Conservation (phyloP, 2,329 filamentous ascomycete genomes). For the Alternaria sp. region DNA sequence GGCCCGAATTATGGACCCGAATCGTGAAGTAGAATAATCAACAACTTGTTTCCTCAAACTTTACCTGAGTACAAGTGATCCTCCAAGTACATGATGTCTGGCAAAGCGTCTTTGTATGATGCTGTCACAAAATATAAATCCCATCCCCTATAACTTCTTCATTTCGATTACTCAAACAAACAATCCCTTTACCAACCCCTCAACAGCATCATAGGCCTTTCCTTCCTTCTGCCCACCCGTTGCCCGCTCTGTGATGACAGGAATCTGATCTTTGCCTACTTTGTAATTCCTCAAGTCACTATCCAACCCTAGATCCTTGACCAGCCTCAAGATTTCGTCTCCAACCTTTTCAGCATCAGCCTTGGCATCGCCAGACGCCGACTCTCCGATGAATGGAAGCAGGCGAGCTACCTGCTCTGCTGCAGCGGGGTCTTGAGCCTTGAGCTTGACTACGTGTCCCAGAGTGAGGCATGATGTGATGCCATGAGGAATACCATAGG, state of each 20-base stretch:
- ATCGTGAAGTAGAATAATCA: background rate
- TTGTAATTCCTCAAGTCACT: slow-evolving; percentile 58
- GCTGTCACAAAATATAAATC: background rate
- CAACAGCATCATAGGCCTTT: slow-evolving; percentile 54
- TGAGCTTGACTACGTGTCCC: slow-evolving; percentile 63
- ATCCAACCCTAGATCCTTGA: slow-evolving; percentile 56
- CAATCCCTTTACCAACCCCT: slow-evolving; percentile 54
- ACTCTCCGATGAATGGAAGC: slow-evolving; percentile 55
- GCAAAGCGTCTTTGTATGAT: background rate
- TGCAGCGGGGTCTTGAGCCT: slow-evolving; percentile 56
- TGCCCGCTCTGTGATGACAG: slow-evolving; percentile 56
- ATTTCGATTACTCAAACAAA: slow-evolving; percentile 34
- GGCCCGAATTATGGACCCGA: slow-evolving; percentile 20
- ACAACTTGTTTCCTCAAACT: background rate
- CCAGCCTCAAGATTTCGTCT: slow-evolving; percentile 55
- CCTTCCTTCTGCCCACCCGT: slow-evolving; percentile 56
- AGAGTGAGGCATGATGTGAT: slow-evolving; percentile 65
- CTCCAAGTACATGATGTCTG: background rate
- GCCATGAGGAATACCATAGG: slow-evolving; percentile 66
- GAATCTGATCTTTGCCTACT: slow-evolving; percentile 54
- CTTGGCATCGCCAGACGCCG: slow-evolving; percentile 50
- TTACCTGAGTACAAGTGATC: background rate
- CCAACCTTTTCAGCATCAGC: slow-evolving; percentile 58
- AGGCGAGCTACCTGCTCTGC: slow-evolving; percentile 58
- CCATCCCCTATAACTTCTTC: background rate